Conservation (phyloP, 2,329 filamentous ascomycete genomes). For the Periconia sp. region DNA sequence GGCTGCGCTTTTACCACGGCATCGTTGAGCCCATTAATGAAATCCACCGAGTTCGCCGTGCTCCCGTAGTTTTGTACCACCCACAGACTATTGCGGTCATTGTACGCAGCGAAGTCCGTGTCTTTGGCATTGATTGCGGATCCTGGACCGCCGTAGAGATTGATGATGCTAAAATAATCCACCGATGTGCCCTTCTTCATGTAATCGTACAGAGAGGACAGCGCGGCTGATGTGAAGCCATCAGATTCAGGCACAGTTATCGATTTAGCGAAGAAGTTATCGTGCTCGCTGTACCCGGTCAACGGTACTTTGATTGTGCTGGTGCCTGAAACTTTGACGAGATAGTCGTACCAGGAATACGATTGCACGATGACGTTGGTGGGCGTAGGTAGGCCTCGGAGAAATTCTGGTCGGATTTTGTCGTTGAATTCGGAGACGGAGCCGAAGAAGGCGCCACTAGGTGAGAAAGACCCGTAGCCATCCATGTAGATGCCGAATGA, state of each 20-base stretch:
- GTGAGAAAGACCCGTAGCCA: conserved; percentile 30
- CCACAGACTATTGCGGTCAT: conserved; percentile 40
- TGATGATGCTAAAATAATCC: conserved; percentile 42
- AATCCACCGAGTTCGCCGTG: conserved; percentile 25
- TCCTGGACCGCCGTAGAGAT: conserved; percentile 43
- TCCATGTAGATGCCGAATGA: conserved; percentile 48
- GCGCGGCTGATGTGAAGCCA: conserved; percentile 28
- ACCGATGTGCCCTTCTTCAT: conserved; percentile 23
- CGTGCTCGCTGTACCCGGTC: conserved; percentile 41
- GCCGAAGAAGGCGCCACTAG: conserved; percentile 47
- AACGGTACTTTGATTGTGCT: conserved; percentile 29
- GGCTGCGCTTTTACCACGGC: conserved; percentile 41
- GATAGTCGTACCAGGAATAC: conserved; percentile 41
- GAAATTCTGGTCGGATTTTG: conserved; percentile 42
- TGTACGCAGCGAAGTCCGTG: conserved; percentile 38
- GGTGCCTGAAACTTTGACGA: conserved; percentile 46
- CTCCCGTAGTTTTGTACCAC: conserved; percentile 43
- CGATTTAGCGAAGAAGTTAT: conserved; percentile 46
- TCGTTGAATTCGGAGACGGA: conserved; percentile 39
- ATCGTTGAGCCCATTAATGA: conserved; percentile 48
- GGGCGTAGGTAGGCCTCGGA: conserved; percentile 38
- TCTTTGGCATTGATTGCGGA: conserved; percentile 39
- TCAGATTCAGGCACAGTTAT: conserved; percentile 42
- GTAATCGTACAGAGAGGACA: conserved; percentile 35
- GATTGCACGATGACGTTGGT: conserved; percentile 22